Evolutionary conservation across 1,139 yeast species (phyloP), one percentile per base, ranked within the genome.

Genomic region (Suhomyces terraborum): DNA sequence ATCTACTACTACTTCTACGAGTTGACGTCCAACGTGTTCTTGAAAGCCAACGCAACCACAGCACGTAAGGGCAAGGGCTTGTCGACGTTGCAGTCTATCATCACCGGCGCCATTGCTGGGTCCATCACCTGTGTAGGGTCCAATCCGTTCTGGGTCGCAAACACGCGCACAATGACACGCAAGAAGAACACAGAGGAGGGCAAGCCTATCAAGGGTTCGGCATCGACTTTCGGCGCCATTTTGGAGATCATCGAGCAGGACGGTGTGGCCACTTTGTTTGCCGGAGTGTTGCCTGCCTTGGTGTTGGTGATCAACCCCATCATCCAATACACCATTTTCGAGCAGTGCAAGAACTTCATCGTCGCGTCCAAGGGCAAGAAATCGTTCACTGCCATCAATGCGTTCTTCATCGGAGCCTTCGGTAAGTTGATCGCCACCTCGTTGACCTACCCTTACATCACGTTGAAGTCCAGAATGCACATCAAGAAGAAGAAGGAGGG

Each of bases 131-230:
- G 91, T 44, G 70, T 87, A 17, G 77, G 85, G 13, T 83, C 96
- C n/a, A 91, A 91, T 64, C 98, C 98, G 25, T 82, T 89, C 53
- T 89, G 98, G 98, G 95, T 88, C 27, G 94, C 93, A 41, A 88
- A 88, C 59, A 88, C 96, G 2, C 74, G 96, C 46, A 70, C 72
- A 64, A 82, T 85, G 83, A 85, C 95, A 4, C 84, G 71, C 28
- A 65, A 68, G 49, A 59, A 60, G 50, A 59, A 64, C 42, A 61
- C 54, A 48, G 69, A 51, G 54, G 66, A 48, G 5, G 55, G 52
- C 20, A 31, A 32, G 8, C 26, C 30, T 6, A 29, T 38, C 33
- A 37, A 36, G 31, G 43, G 43, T 5, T 49, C 61, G 6, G 46
- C 50, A n/a, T 66, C 71, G 22, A 77, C 88, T 3, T 55, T 84